Base-by-base conservation (phyloP, 208 protist genomes). In the Leishmania major region DNA sequence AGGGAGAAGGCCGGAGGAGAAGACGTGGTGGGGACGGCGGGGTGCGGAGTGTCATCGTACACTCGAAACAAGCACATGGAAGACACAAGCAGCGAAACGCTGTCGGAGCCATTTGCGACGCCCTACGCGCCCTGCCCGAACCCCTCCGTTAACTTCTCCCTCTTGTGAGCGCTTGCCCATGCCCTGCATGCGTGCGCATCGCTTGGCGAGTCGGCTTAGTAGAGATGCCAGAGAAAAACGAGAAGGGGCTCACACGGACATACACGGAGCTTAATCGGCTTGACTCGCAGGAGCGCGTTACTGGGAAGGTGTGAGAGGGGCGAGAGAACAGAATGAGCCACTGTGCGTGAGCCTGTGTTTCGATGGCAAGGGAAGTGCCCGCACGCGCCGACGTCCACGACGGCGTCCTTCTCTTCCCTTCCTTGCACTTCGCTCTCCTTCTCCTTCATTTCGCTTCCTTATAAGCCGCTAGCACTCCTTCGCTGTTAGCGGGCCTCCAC, bases 211-310 rank as follows among this genome's bases (percentile, higher is more conserved):
- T 62, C 22, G 72, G 35, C 35, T 55, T 75, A 25, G 28, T 2
- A 59, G 72, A 37, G 71, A 22, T 28, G 31, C 17, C 45, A 37
- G 22, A n/a, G 19, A 11, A 17, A 10, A 57, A 75, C 17, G 13
- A 31, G 25, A 62, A 25, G 60, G 15, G 22, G 13, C 45, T 74
- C 69, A 74, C 69, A 74, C 69, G 69, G 25, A 67, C 57, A 78
- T n/a, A 51, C 57, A 57, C 11, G 51, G 25, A 49, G 57, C 3
- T 78, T 59, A 78, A 49, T 53, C 53, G 37, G 17, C 15, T 77
- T 49, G n/a, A 11, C n/a, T 60, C 13, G 4, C 17, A 3, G n/a
- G 8, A 47, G 6, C 3, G 31, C 25, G 49, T 7, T 25, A 19
- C 19, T 1, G 71, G 11, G 40, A 15, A 17, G 25, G 40, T n/a